These are phyloP conservation scores for Stephanodiscus minutulus DNA, from an alignment of 108 stramenopile species.

Conservation along the genomic window DNA sequence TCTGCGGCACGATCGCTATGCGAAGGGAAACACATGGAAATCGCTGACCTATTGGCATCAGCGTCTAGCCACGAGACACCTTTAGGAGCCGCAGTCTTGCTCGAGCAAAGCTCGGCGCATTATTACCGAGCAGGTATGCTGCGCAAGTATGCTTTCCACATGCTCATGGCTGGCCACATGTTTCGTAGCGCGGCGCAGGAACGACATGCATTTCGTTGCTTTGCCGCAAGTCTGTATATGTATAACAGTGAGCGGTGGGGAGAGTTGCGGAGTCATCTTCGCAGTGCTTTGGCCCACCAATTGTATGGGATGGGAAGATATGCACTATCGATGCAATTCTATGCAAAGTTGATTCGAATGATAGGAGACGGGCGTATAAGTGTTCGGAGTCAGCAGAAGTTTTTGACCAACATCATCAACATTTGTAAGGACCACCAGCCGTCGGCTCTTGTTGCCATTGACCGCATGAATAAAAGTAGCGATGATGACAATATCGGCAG, in stretches of 20 bases:
- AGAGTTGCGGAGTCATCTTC: constrained; percentile 79
- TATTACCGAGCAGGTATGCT: constrained; percentile 73
- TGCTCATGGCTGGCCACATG: constrained; percentile 93
- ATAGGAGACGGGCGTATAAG: constrained; percentile 71
- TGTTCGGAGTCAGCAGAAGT: constrained; percentile 83
- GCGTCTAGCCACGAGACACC: constrained; percentile 82
- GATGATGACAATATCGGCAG: constrained; percentile 19
- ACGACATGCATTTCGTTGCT: constrained; percentile 87
- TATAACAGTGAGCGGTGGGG: constrained; percentile 78
- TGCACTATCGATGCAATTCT: constrained; percentile 69
- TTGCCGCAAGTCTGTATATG: constrained; percentile 74
- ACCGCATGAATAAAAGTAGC: constrained; percentile 63
- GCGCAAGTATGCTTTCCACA: constrained; percentile 90
- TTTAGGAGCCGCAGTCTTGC: constrained; percentile 81
- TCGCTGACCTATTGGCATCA: constrained; percentile 84
- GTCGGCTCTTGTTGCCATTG: constrained; percentile 72
- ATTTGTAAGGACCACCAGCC: constrained; percentile 74
- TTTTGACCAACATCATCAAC: constrained; percentile 69
- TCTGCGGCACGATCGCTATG: constrained; percentile 52
- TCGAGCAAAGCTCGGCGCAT: constrained; percentile 81
- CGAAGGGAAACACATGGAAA: constrained; percentile 70
- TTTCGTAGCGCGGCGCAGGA: constrained; percentile 83
- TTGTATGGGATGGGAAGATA: constrained; percentile 79
- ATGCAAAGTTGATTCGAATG: constrained; percentile 68
- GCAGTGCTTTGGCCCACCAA: constrained; percentile 82